These are phyloP conservation scores for Juncus inflexus DNA, from an alignment of 176 grass and related monocot genomes.

Conservation along the genomic window DNA sequence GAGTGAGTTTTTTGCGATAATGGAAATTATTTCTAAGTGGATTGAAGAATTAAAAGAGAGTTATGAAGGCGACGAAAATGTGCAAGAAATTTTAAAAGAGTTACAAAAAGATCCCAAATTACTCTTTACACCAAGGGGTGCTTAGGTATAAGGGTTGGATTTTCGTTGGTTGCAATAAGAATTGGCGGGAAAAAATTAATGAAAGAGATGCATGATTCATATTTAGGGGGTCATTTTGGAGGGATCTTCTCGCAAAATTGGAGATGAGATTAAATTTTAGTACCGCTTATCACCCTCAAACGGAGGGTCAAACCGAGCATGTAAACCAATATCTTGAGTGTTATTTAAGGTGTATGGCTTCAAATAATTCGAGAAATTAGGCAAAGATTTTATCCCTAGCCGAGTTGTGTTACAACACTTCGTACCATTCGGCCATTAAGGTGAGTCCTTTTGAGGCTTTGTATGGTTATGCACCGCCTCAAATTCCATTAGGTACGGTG, in stretches of 20 bases:
- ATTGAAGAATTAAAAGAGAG: not conserved
- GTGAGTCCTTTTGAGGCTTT: not conserved
- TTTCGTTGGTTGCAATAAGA: not conserved
- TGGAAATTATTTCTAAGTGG: not conserved
- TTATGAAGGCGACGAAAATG: not conserved
- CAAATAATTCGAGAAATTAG: not conserved
- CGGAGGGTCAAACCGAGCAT: not conserved
- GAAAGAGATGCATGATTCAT: not conserved
- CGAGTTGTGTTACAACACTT: not conserved
- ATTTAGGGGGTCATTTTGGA: not conserved
- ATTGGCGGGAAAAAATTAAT: not conserved
- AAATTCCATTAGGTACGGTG: not conserved
- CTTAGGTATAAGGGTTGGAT: not conserved
- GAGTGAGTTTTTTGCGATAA: not conserved
- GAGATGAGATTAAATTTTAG: not conserved
- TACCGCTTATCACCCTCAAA: slow-evolving; percentile 12
- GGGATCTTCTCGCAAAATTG: not conserved
- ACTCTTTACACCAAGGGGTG: not conserved
- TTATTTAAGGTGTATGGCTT: not conserved
- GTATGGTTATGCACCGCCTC: not conserved
- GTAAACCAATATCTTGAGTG: not conserved
- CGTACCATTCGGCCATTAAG: not conserved
- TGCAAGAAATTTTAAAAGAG: not conserved
- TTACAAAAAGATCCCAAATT: not conserved
- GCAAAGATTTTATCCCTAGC: not conserved